phyloP scores from a whole-genome alignment of 2,329 filamentous ascomycete species.

The Ophidiomyces ophidiicola region DNA sequence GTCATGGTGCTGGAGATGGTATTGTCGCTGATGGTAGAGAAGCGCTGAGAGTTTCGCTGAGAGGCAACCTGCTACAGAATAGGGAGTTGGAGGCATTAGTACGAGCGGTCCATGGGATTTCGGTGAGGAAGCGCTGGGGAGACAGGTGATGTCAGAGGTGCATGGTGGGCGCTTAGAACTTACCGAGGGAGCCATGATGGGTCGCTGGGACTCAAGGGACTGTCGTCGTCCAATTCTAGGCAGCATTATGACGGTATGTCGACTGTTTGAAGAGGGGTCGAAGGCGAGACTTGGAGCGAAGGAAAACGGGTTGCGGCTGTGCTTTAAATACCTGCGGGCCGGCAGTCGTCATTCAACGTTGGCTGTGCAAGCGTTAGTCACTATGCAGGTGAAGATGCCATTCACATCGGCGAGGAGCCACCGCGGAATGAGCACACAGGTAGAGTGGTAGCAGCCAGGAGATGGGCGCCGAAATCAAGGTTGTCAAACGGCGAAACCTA shows the following conservation, averaged over 20 bases:
- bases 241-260: constrained; percentile 18
- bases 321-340: too few species aligned
- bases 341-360: too few species aligned
- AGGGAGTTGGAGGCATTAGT: neutral
- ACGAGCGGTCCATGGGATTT: neutral
- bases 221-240: constrained; percentile 22
- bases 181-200: constrained; percentile 46
- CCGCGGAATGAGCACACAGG: too few species aligned
- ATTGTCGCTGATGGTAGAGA: constrained; percentile 42
- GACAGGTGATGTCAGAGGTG: constrained; percentile 9
- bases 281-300: too few species aligned
- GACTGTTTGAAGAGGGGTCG: neutral
- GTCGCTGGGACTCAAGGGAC: constrained; percentile 43
- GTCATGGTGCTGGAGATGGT: constrained; percentile 31
- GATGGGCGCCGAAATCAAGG: too few species aligned
- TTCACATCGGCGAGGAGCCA: too few species aligned
- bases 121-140: constrained; percentile 10
- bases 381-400: too few species aligned
- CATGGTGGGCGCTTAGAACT: constrained; percentile 17
- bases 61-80: constrained; percentile 26
- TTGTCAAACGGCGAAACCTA: too few species aligned
- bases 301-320: too few species aligned
- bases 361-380: too few species aligned
- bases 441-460: too few species aligned
- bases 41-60: constrained; percentile 42